Evolutionary conservation across 768 basidiomycete species (phyloP).

Genomic region (Harrya chromipes): DNA sequence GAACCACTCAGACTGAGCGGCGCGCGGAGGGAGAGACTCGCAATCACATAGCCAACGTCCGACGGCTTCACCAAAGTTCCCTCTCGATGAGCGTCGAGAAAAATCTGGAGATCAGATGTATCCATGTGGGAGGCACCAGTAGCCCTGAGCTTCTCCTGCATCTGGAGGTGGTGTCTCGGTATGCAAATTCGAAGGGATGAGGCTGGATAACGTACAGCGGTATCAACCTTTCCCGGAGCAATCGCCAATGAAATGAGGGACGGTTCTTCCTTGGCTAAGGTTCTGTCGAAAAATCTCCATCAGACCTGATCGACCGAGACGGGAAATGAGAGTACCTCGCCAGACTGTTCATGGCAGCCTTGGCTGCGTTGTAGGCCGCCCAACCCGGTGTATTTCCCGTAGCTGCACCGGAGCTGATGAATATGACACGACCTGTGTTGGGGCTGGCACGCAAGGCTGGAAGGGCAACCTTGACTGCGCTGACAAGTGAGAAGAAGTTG

Average conservation of each 20-base stretch:
- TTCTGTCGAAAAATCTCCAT: constrained; percentile 43
- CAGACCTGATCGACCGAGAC: background rate
- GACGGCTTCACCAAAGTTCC: constrained; percentile 77
- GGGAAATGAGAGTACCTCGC: constrained; percentile 49
- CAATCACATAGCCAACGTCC: constrained; percentile 75
- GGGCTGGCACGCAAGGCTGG: constrained; percentile 65
- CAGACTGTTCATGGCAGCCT: constrained; percentile 88
- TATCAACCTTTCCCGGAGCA: constrained; percentile 88
- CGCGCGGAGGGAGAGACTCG: constrained; percentile 66
- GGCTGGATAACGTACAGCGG: constrained; percentile 48
- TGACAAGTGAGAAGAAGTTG: constrained; percentile 84
- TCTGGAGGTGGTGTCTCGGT: constrained; percentile 40
- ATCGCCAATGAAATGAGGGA: constrained; percentile 69
- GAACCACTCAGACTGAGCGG: constrained; percentile 62
- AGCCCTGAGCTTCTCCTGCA: constrained; percentile 61
- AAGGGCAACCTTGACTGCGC: constrained; percentile 61
- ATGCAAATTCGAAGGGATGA: background rate
- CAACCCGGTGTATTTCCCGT: constrained; percentile 63
- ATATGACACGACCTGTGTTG: constrained; percentile 63
- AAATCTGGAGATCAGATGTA: constrained; percentile 50
- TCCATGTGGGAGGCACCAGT: constrained; percentile 54
- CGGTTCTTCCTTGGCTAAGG: constrained; percentile 82
- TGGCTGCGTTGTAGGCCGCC: constrained; percentile 80
- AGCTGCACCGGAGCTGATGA: constrained; percentile 86
- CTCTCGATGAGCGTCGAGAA: constrained; percentile 53